phyloP scores from a whole-genome alignment of 73 alveolate genomes.

The Urostyla sp. region DNA sequence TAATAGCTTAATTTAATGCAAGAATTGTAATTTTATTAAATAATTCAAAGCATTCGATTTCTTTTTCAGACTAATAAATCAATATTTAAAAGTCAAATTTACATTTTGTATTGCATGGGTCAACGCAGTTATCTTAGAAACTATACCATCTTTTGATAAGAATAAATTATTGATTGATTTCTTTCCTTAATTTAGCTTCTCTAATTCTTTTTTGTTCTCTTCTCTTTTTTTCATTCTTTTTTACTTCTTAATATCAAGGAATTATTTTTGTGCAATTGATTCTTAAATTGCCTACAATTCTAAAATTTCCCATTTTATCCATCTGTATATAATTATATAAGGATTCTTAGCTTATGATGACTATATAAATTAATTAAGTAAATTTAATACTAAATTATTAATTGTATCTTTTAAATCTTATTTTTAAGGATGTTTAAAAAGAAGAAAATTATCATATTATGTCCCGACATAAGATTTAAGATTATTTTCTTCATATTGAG shows the following conservation, averaged over 20 bases:
- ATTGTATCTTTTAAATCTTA: conserved; percentile 13
- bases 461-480: conserved; percentile 45
- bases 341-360: conserved; percentile 20
- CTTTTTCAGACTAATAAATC: conserved; percentile 19
- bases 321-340: conserved; percentile 19
- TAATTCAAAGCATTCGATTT: conserved; percentile 34
- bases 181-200: conserved; percentile 28
- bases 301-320: conserved; percentile 51
- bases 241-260: conserved; percentile 4
- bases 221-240: conserved; percentile 3
- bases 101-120: conserved; percentile 14
- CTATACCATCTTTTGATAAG: conserved; percentile 17
- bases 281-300: conserved; percentile 31
- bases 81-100: not conserved
- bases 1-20: conserved; percentile 5
- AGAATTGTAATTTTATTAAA: conserved; percentile 1
- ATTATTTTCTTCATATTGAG: conserved; percentile 12
- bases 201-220: not conserved
- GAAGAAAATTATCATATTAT: conserved; percentile 36
- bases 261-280: conserved; percentile 25
- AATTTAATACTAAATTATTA: conserved; percentile 9
- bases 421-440: conserved; percentile 45
- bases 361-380: not conserved
- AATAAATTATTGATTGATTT: conserved; percentile 13
- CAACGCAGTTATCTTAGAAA: conserved; percentile 25